Percentiles rank a stretch among this genome's conserved stretches.
These are phyloP conservation scores for Trichoderma sp. DNA, from an alignment of 2,329 filamentous ascomycete genomes.

Conservation along the genomic window DNA sequence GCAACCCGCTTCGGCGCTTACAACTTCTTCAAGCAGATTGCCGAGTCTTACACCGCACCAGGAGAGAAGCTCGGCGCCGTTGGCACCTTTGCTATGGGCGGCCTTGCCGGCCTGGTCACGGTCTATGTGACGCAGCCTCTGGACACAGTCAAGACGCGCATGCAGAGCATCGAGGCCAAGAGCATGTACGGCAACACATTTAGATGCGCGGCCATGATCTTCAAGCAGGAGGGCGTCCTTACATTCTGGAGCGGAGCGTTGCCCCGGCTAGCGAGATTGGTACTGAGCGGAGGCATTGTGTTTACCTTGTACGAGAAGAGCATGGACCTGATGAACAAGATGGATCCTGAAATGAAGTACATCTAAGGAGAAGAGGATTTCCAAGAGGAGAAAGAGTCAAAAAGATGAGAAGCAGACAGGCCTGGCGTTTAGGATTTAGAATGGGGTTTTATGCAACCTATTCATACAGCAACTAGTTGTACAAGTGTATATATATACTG, in stretches of 20 bases:
- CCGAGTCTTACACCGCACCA: conserved; percentile 86
- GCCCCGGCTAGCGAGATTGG: conserved; percentile 78
- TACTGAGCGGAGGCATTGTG: conserved; percentile 93
- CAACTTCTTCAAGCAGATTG: conserved; percentile 85
- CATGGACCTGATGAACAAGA: conserved; percentile 78
- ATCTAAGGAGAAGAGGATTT: conserved; percentile 51
- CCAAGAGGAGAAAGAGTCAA: not conserved
- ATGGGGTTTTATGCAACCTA: conserved; percentile 14
- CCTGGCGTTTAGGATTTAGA: conserved; percentile 25
- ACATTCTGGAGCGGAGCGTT: conserved; percentile 95
- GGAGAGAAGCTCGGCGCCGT: conserved; percentile 90
- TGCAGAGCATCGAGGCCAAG: conserved; percentile 92
- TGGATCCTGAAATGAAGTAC: conserved; percentile 84
- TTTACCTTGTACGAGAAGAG: conserved; percentile 99
- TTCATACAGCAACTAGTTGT: conserved; percentile 20
- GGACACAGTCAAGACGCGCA: conserved; percentile 94
- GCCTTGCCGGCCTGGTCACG: conserved; percentile 84
- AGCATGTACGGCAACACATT: conserved; percentile 83
- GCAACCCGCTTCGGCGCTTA: conserved; percentile 90
- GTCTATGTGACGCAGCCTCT: conserved; percentile 76
- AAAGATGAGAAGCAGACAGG: not conserved
- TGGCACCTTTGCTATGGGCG: conserved; percentile 89
- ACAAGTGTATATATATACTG: conserved; percentile 31
- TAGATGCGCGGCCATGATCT: conserved; percentile 78
- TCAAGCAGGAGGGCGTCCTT: conserved; percentile 82